Evolutionary conservation across 1,284 basidiomycete genomes (phyloP).

Genomic region (Ceratobasidium sp.): DNA sequence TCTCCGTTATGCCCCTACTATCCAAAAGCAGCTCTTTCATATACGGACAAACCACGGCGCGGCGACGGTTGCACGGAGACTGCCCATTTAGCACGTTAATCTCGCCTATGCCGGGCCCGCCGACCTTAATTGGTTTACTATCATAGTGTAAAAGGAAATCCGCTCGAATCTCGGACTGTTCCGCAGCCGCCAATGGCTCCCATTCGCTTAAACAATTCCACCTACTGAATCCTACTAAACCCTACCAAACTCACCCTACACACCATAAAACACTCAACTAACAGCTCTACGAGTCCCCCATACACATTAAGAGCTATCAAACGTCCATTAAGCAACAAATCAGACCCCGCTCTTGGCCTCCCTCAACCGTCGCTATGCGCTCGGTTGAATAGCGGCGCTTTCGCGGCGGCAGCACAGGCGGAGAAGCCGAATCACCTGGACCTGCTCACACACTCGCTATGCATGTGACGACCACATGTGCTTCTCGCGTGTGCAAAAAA

Average conservation of each 20-base stretch:
- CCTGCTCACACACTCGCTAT: not conserved
- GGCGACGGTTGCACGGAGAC: constrained; percentile 18
- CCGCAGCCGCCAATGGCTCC: no score
- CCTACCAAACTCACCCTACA: no score
- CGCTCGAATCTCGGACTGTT: constrained; percentile 11
- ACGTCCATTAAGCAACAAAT: no score
- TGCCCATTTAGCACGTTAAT: constrained; percentile 5
- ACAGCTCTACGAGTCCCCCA: no score
- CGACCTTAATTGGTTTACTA: no score
- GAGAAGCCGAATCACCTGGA: constrained; percentile 19
- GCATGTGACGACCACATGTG: constrained; percentile 24
- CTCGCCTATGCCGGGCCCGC: no score
- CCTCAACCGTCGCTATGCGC: constrained; percentile 16
- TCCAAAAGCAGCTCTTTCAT: not conserved
- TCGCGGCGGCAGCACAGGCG: constrained; percentile 7
- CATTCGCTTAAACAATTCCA: no score
- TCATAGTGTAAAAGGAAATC: no score
- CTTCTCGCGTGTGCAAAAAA: constrained; percentile 12
- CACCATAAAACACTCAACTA: no score
- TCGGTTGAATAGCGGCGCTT: constrained; percentile 38
- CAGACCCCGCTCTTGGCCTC: not conserved
- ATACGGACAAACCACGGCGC: constrained; percentile 20
- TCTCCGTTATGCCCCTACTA: no score
- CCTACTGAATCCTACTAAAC: no score
- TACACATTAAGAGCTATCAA: no score